Evolutionary conservation across 1,284 basidiomycete genomes (phyloP), one percentile per base, ranked within the genome.

Genomic region (Wallemia ichthyophaga): DNA sequence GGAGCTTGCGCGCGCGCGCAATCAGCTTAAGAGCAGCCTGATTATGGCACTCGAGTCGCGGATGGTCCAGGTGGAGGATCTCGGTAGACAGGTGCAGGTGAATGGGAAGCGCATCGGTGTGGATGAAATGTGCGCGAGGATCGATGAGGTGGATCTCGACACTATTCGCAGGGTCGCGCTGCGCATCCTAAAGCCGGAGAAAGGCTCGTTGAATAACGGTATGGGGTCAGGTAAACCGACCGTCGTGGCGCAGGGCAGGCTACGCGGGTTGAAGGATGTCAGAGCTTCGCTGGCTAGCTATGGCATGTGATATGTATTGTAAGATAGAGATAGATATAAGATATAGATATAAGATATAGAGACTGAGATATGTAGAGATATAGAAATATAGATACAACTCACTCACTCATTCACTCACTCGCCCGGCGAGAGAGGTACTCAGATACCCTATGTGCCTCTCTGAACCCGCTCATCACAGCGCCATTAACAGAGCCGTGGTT

Each of bases 1-100:
- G 5, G 92, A 98, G 69, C 76, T 96, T 31, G 73, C 71, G 59
- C 76, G 92, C 58, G 92, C 92, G 33, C 91, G 89, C 74, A 96
- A 96, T 68, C 92, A 96, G 74, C 78, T 98, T 62, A 91, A 91
- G 72, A 84, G 82, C 56, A 85, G 82, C 61, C 72, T 98, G 63
- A 84, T 92, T 72, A 96, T 96, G 92, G 86, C 88, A 2, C 72
- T 96, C 55, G 92, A 98, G 73, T 89, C 85, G 66, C 74, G 86
- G 33, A 74, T 85, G 25, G 81, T 95, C 1, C 86, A 88, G 66
- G 86, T 91, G 0, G 88, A 92, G 69, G 87, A 89, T 71, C 67
- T 75, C 25, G 74, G 74, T n/a, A 67, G 71, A 23, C 72, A 94
- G 79, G 78, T 92, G 48, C 79, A 95, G 64, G 84, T 92, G n/a